These are phyloP conservation scores for Corylus americana DNA, from an alignment of 306 rosid genomes.

Conservation along the genomic window DNA sequence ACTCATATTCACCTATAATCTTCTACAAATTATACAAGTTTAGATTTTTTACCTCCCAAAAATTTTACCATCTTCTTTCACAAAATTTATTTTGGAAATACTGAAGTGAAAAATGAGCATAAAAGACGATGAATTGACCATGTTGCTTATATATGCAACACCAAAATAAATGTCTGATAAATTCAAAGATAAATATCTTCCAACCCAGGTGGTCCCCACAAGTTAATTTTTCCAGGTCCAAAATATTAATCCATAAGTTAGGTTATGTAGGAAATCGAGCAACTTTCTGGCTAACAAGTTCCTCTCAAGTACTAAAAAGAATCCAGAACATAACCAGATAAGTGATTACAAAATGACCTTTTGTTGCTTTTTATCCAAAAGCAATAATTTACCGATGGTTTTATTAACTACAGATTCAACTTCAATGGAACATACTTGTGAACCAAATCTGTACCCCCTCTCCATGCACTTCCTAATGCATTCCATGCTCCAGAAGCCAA, in stretches of 20 bases:
- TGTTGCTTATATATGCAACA: background rate
- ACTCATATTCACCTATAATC: too few species aligned
- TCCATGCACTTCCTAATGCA: conserved; percentile 86
- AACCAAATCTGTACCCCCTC: conserved; percentile 74
- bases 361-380: background rate
- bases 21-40: background rate
- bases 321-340: conserved; percentile 13
- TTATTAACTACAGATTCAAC: conserved; percentile 6
- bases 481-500: conserved; percentile 97
- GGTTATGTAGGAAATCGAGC: background rate
- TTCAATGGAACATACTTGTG: conserved; percentile 57
- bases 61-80: background rate
- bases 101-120: background rate
- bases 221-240: too few species aligned
- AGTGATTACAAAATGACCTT: background rate
- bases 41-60: background rate
- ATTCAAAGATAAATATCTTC: background rate
- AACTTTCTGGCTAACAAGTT: conserved; percentile 7
- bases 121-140: background rate
- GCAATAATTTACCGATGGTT: conserved; percentile 3
- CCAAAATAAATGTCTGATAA: too few species aligned
- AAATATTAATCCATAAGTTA: background rate
- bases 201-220: too few species aligned
- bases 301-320: conserved; percentile 4
- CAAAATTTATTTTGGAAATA: background rate